Base-by-base conservation (phyloP, 2,329 filamentous ascomycete species). In the Diaporthe sp. region DNA sequence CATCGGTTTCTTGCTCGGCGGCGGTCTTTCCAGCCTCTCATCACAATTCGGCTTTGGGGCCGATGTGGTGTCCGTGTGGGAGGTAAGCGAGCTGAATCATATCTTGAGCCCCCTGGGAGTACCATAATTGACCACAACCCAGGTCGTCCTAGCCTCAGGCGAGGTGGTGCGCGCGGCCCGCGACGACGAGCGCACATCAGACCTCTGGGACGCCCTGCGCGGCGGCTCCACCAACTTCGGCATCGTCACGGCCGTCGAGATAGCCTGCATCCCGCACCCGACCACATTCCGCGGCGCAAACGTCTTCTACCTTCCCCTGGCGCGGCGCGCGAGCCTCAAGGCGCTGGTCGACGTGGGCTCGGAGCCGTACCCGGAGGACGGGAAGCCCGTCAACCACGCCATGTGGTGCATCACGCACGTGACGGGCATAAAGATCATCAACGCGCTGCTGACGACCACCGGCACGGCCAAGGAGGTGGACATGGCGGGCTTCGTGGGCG, bases 201-300 rank as follows among this genome's bases (percentile, higher is more conserved):
- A 73, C 17, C 44, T 73, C 0, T 73, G 71, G 57, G 71, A 65
- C 22, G 71, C 61, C 3, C 53, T 74, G 3, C 72, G 65, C 6
- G 65, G 65, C 65, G 65, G 44, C 5, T 73, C 71, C 1, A 73
- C 60, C 12, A 74, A 74, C 51, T 74, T 74, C 51, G 72, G 61
- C 13, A 68, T 74, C 39, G 49, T 68, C 34, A 73, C 57, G 5
- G 71, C 71, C 8, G 71, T 65, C 4, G 71, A 73, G n/a, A 73
- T 73, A 12, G 28, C 71, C 42, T 73, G 71, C 31, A 60, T 60
- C 22, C 51, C 61, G 1, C 72, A 74, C 15, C 72, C 72, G 13
- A 9, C 39, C 1, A 0, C 68, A 2, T 74, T 22, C n/a, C 72
- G 72, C 22, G 60, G 61, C 51, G n/a, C 49, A 13, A 58, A 47